Evolutionary conservation across 495 filamentous ascomycete genomes (phyloP), one percentile per base, ranked within the genome.

Genomic region (Aspergillus funiculosus): DNA sequence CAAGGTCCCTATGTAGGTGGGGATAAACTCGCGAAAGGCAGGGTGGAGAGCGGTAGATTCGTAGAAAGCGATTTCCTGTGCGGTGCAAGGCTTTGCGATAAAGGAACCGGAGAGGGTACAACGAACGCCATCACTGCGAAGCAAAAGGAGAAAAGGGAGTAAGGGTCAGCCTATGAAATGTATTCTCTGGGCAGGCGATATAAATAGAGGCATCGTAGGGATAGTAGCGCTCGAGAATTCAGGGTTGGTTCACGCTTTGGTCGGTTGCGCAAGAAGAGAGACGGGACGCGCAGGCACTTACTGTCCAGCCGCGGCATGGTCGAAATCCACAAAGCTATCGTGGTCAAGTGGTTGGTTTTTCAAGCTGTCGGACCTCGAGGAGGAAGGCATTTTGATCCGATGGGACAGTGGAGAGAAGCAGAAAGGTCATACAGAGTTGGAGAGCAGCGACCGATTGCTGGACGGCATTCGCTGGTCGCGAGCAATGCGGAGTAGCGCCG

Each of bases 81-180:
- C 63, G 5, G 87, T 94, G 67, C 92, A 96, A 21, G 92, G 92
- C 66, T 99, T 99, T 62, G 96, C 87, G 59, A 99, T 83, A 13
- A 96, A 72, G 44, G 85, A 77, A 57, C 92, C 92, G 38, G 86
- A 83, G 41, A 75, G 68, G 57, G 95, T 89, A 60, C 83, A 89
- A 50, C 94, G 80, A 32, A 95, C 89, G 52, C 92, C 92, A 34
- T 92, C 90, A 67, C 90, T 97, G 63, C 38, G 19, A 31, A 20
- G n/a, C n/a, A n/a, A 28, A 28, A 7, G 26, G 26, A 14, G 18
- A 35, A 41, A 34, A 25, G 29, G 28, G 41, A 41, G 31, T 34
- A 13, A 32, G 39, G 31, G 43, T 51, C 36, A 53, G 41, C 19
- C 31, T n/a, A n/a, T n/a, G n/a, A n/a, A n/a, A n/a, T n/a, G n/a